Evolutionary conservation across 1,284 basidiomycete genomes (phyloP), one percentile per base, ranked within the genome.

Genomic region (Leccinum holopus): DNA sequence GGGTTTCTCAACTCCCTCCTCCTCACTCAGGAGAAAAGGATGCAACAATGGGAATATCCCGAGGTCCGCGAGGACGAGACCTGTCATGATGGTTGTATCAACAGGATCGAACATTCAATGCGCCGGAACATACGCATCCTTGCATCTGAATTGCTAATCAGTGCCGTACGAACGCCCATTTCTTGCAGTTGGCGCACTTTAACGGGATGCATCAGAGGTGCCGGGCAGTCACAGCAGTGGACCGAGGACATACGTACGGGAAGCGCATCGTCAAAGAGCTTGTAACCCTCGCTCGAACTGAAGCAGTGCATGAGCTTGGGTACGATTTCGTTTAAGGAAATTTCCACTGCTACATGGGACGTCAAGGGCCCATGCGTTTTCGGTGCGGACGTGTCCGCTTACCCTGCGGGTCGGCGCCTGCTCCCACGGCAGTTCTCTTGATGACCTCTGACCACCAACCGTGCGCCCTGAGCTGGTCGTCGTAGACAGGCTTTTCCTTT

Each of bases 371-470:
- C 65, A 69, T 60, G 66, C 63, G 63, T 63, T 56, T 65, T 57
- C 21, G 68, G 79, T 63, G 65, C 55, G 55, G 63, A 63, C 32
- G 61, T 30, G 28, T 58, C 37, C 9, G 59, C 58, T 60, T 61
- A 87, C 88, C 80, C 69, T 76, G 67, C 57, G 79, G 71, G 72
- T 87, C 78, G 10, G 86, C 90, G 3, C 88, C 89, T 52, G 90
- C 89, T 6, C 85, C 87, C 5, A 90, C 70, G 25, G 90, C 91
- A 49, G 90, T 92, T 62, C 83, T 76, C 58, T 77, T 79, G 65
- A 92, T 86, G 53, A 92, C 89, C 65, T 90, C 87, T 32, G 76
- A 73, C 90, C 90, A 92, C 89, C 90, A 92, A 5, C 70, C 74
- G 47, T 80, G 72, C 56, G 80, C 81, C 44, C 86, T 86, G 18